Base-by-base conservation (phyloP, 371 early-diverging fungal species). In the Rozella allomycis region DNA sequence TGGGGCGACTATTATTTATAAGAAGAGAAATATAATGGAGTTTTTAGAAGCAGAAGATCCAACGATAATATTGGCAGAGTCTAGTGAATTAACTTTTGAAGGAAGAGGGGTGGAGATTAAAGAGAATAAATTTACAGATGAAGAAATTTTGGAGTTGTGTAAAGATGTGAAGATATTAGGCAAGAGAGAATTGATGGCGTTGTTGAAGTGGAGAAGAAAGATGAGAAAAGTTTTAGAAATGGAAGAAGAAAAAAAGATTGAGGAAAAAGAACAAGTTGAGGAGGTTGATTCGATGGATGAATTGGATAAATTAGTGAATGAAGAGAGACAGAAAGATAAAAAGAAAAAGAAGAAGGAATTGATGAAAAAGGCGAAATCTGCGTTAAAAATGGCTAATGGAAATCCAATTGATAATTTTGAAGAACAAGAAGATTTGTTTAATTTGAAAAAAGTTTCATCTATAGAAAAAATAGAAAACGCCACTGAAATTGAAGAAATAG, bases 81-180 rank as follows among this genome's bases (percentile, higher is more conserved):
- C 67, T 41, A 80, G 80, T 53, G 49, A 58, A 40, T 54, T 93
- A 38, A 38, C 42, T 0, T 88, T 83, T 45, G 53, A 71, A 12
- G 58, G 71, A 1, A 71, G 72, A 10, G 71, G 69, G 28, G 46
- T 13, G 14, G 6, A 13, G 28, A 32, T 49, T 19, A 25, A 22
- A 12, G 66, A 72, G 36, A 61, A 72, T 31, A 54, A 65, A 8
- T 52, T 61, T 18, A 86, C 87, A 2, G 76, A 73, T 0, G 69
- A 71, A 25, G 84, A 81, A 38, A 70, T 93, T 42, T 56, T 67
- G 46, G 46, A 55, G 5, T 67, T 69, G 36, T 76, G 72, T 49
- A 57, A 64, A 34, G 96, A 94, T 67, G 60, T 94, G 44, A 76
- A 79, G 44, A 80, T 88, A 2, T 58, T 94, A 11, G 87, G 87